Percentiles rank a stretch among this genome's conserved stretches.
Conservation (phyloP, 1,284 basidiomycete genomes). For the Cutaneotrichosporon mucoides region DNA sequence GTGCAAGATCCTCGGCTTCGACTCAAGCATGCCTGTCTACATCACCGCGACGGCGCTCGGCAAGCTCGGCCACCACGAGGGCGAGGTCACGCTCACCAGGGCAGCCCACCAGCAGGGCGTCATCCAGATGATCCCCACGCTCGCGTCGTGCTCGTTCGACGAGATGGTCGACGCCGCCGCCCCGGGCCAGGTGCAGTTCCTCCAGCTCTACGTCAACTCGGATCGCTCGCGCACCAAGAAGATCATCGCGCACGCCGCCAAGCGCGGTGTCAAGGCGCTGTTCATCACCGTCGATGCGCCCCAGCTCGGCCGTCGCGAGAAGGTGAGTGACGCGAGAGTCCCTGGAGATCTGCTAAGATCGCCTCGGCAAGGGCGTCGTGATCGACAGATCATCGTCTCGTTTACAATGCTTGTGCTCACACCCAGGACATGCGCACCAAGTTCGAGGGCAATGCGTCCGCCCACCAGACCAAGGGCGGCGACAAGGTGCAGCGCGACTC, state of each 20-base stretch:
- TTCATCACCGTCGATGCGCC: constrained; percentile 94
- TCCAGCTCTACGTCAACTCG: constrained; percentile 83
- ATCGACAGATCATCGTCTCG: background rate
- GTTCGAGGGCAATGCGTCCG: constrained; percentile 80
- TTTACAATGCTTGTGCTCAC: background rate
- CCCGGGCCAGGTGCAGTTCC: constrained; percentile 70
- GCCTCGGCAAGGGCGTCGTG: no score
- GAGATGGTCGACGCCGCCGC: constrained; percentile 76
- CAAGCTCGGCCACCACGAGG: constrained; percentile 90
- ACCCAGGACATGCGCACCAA: constrained; percentile 84
- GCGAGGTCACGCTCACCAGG: constrained; percentile 79
- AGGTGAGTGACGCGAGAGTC: constrained; percentile 34
- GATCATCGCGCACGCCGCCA: constrained; percentile 77
- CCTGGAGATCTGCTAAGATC: no score
- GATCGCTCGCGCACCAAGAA: constrained; percentile 75
- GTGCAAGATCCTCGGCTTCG: constrained; percentile 70
- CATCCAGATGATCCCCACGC: constrained; percentile 90
- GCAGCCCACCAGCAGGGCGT: constrained; percentile 73
- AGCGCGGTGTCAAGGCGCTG: constrained; percentile 72
- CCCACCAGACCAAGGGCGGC: constrained; percentile 55
- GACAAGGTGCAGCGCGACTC: constrained; percentile 73
- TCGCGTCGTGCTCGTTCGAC: constrained; percentile 80
- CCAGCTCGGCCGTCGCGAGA: constrained; percentile 82
- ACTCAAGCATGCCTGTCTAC: constrained; percentile 73
- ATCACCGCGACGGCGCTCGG: constrained; percentile 55